Base-by-base conservation (phyloP, 768 basidiomycete genomes). In the Lactarius trivialis region DNA sequence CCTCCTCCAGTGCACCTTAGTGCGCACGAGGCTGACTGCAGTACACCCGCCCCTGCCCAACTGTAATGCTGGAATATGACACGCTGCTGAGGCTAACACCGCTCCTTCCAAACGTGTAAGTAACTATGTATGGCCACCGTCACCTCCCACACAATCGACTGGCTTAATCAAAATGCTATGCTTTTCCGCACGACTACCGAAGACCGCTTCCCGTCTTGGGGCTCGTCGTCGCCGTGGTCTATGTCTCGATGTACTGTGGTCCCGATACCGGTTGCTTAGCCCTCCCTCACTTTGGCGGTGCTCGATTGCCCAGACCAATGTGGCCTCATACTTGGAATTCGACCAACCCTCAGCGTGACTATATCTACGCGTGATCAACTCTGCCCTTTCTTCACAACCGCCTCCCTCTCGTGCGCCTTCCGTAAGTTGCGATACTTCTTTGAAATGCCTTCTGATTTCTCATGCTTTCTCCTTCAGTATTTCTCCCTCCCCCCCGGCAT, bases 151-250 rank as follows among this genome's bases (percentile, higher is more conserved):
- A 24, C 56, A 9, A 30, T 36, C 39, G 41, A 54, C 28, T 26
- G 24, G 1, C n/a, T n/a, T 19, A 54, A 30, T 30, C 30, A 30
- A 3, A 30, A 17, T 54, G 57, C 61, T 48, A 57, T 63, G 61
- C 57, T 49, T n/a, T n/a, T 63, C 61, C 61, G 61, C 9, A 1
- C 1, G 3, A 9, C 17, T 54, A 43, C 56, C 61, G 57, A 55
- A 26, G 26, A 32, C 26, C 43, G 56, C 43, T 58, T 37, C 50
- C 33, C 19, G 15, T 26, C 14, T 6, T 12, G 28, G 30, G n/a
- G 50, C 34, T 57, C 39, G 19, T 36, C 21, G 30, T n/a, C 17
- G 21, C 52, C 48, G 45, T 39, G 49, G 52, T 63, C 30, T n/a
- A 11, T 55, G 26, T 58, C n/a, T n/a, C 36, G 15, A 52, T 24